These are phyloP conservation scores for Trichoderma breve DNA, from an alignment of 2,329 filamentous ascomycete genomes.

Conservation along the genomic window DNA sequence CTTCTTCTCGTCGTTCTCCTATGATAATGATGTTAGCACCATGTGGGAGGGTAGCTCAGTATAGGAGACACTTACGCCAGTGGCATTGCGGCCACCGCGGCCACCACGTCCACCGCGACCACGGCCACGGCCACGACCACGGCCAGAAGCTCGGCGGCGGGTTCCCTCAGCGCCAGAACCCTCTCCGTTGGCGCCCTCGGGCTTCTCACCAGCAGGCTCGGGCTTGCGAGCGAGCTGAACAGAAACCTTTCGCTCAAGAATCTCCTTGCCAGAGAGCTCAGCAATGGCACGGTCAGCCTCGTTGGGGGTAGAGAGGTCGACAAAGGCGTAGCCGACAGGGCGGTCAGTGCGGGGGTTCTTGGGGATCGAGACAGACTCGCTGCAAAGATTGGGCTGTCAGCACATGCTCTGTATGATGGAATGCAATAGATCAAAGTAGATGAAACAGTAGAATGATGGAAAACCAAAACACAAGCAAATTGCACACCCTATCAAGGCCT, in stretches of 20 bases:
- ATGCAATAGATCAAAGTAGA: not conserved
- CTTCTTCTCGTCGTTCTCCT: constrained; percentile 46
- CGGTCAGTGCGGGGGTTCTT: constrained; percentile 99
- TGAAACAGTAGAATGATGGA: not conserved
- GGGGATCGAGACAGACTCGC: constrained; percentile 97
- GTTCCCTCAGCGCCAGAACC: constrained; percentile 65
- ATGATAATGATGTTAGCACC: not conserved
- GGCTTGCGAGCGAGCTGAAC: constrained; percentile 98
- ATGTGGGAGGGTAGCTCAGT: not conserved
- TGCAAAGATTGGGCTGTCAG: constrained; percentile 43
- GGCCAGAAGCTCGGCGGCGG: constrained; percentile 61
- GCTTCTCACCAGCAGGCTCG: constrained; percentile 76
- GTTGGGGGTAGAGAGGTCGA: constrained; percentile 89
- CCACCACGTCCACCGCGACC: constrained; percentile 65
- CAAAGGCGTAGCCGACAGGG: constrained; percentile 97
- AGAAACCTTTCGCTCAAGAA: constrained; percentile 97
- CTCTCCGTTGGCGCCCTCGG: constrained; percentile 73
- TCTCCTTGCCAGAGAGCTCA: constrained; percentile 95
- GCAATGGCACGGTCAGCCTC: constrained; percentile 95
- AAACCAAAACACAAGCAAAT: not conserved
- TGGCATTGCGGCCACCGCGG: constrained; percentile 53
- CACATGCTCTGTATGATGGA: not conserved
- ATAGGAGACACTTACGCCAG: constrained; percentile 40
- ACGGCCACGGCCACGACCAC: constrained; percentile 67
- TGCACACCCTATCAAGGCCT: not conserved